Evolutionary conservation across 805 yeast genomes (phyloP).

Genomic region (Lachancea kluyveri): DNA sequence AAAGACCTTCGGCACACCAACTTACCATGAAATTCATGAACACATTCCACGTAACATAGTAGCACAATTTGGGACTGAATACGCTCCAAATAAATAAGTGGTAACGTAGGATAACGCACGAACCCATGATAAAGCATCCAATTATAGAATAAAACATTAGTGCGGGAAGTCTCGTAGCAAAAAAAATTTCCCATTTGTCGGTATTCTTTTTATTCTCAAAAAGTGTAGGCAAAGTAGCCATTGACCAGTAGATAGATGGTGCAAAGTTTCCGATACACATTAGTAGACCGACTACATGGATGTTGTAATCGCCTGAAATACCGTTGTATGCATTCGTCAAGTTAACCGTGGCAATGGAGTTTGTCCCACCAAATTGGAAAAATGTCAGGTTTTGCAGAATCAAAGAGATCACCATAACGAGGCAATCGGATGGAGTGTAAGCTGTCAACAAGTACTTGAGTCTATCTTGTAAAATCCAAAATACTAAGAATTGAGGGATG

Average conservation of each 20-base stretch:
- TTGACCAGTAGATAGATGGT: conserved; percentile 78
- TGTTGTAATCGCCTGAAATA: conserved; percentile 53
- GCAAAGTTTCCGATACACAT: conserved; percentile 83
- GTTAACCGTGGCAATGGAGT: conserved; percentile 86
- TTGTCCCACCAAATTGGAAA: conserved; percentile 85
- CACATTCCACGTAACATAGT: conserved; percentile 68
- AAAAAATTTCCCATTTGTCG: conserved; percentile 14
- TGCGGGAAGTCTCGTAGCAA: conserved; percentile 17
- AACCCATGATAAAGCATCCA: conserved; percentile 51
- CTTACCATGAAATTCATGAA: conserved; percentile 37
- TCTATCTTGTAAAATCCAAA: conserved; percentile 19
- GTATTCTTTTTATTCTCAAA: conserved; percentile 16
- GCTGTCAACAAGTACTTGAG: conserved; percentile 8
- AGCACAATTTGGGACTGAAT: conserved; percentile 86
- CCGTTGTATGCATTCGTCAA: conserved; percentile 92
- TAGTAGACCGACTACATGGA: conserved; percentile 64
- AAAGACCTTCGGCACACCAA: conserved; percentile 3
- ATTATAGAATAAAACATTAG: conserved; percentile 54
- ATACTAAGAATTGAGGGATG: conserved; percentile 43
- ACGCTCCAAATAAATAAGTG: conserved; percentile 98
- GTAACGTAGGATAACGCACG: conserved; percentile 70
- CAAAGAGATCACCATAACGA: conserved; percentile 25
- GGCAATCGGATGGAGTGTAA: conserved; percentile 28
- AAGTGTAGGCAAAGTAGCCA: conserved; percentile 31
- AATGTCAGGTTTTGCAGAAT: conserved; percentile 71